Evolutionary conservation across 1,139 yeast genomes (phyloP).

Genomic region (Candida tetrigidarum): DNA sequence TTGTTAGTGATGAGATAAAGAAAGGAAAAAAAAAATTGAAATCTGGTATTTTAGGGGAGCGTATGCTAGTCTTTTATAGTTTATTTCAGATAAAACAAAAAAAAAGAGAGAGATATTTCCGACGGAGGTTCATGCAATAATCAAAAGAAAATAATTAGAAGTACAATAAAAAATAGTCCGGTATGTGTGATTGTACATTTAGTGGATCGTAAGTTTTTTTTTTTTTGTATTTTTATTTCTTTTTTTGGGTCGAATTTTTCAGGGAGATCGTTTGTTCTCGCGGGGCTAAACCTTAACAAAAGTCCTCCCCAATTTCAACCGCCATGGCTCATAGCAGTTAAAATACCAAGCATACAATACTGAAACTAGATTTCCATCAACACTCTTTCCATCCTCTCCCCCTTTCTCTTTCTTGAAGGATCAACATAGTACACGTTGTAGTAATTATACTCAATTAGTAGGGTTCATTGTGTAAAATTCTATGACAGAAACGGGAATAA

Average conservation of each 20-base stretch:
- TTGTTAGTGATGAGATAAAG: neutral
- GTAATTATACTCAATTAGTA: too few species aligned
- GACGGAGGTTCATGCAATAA: neutral
- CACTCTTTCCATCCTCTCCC: too few species aligned
- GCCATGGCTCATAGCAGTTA: too few species aligned
- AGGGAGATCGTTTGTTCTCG: too few species aligned
- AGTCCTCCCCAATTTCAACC: too few species aligned
- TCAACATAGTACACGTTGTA: too few species aligned
- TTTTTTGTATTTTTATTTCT: neutral
- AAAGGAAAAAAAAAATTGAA: neutral
- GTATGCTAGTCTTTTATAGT: neutral
- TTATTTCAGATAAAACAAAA: neutral
- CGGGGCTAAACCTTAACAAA: too few species aligned
- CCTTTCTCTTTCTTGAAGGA: too few species aligned
- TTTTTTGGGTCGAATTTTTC: neutral
- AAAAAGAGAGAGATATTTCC: neutral
- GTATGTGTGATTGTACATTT: neutral
- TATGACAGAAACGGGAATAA: too few species aligned
- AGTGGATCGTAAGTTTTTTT: slow-evolving; percentile 1
- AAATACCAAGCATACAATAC: too few species aligned
- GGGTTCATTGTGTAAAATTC: too few species aligned
- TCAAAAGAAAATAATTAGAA: neutral
- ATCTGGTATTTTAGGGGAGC: neutral
- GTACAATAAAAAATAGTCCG: neutral
- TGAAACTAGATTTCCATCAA: too few species aligned